Base-by-base conservation (phyloP, 345 rosid genomes). In the Euphorbia lathyris region DNA sequence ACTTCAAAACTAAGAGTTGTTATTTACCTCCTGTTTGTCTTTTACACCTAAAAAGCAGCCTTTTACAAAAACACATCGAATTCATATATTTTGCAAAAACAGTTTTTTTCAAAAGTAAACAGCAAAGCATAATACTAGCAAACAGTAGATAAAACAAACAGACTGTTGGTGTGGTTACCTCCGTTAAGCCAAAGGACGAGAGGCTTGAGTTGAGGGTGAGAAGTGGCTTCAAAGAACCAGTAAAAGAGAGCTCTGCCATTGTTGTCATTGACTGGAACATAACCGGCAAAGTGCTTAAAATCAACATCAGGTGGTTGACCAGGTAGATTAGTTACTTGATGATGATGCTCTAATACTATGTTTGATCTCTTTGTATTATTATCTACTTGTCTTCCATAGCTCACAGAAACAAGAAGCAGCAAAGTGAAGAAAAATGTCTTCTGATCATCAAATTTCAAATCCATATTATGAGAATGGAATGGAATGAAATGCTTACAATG, bases 141-240 rank as follows among this genome's bases (percentile, higher is more conserved):
- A n/a, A n/a, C n/a, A n/a, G n/a, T n/a, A n/a, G n/a, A n/a, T n/a
- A n/a, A n/a, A n/a, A n/a, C n/a, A n/a, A n/a, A n/a, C n/a, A n/a
- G n/a, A n/a, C n/a, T n/a, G n/a, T n/a, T n/a, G 4, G 43, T 5
- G 30, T 47, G 20, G 75, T 72, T 86, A 93, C 98, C 98, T 86
- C 98, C 98, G 80, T 91, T 93, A 36, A 93, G 96, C 98, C 97
- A 91, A 25, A 93, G 85, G 23, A 93, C 98, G 56, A 93, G 70
- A 58, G 98, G 96, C 45, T 87, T 93, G 60, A 83, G 74, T 20
- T 85, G 83, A 34, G 97, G 86, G 11, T 52, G 74, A 65, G 72
- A 53, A 57, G 74, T 72, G 75, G 94, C 88, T 77, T 93, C 96
- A 34, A 82, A 91, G 80, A 93, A 93, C 97, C 98, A 93, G 72